Percentiles rank a stretch among this genome's conserved stretches.
phyloP scores from a whole-genome alignment of 805 yeast genomes.

The Spathaspora girioi region DNA sequence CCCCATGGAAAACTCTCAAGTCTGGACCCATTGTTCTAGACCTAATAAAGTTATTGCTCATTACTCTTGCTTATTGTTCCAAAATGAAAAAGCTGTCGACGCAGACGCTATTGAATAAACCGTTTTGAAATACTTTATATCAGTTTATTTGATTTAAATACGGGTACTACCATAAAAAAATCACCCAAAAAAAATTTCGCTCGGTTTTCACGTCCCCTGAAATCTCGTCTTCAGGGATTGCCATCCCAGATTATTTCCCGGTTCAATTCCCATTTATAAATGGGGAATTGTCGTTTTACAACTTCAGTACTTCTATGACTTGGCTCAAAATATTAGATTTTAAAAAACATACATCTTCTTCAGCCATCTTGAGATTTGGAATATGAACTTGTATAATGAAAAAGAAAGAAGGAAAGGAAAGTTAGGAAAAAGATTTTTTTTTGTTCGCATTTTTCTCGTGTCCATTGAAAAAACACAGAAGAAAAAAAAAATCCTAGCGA shows the following conservation, averaged over 20 bases:
- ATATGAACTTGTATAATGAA: conserved; percentile 7
- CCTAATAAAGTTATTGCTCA: too few species aligned
- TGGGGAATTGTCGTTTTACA: background rate
- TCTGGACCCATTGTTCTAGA: too few species aligned
- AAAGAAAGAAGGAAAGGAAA: conserved; percentile 14
- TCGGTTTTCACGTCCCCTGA: background rate
- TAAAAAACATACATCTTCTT: conserved; percentile 37
- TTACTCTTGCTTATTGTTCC: too few species aligned
- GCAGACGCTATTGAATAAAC: too few species aligned
- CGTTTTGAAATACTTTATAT: too few species aligned
- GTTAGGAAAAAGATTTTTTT: conserved; percentile 13
- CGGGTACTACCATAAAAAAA: background rate
- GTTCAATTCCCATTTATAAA: background rate
- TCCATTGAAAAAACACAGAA: conserved; percentile 11
- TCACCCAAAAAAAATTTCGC: background rate
- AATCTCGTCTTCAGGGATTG: background rate
- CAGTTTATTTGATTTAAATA: background rate
- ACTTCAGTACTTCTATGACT: background rate
- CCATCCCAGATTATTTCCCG: background rate
- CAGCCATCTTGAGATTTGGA: conserved; percentile 30
- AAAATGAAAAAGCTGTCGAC: too few species aligned
- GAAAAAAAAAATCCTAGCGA: conserved; percentile 15
- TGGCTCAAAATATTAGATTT: background rate
- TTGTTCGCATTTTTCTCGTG: background rate
- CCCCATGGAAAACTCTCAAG: background rate